phyloP scores from a whole-genome alignment of 495 filamentous ascomycete species.

The Chlorociboria aeruginascens region DNA sequence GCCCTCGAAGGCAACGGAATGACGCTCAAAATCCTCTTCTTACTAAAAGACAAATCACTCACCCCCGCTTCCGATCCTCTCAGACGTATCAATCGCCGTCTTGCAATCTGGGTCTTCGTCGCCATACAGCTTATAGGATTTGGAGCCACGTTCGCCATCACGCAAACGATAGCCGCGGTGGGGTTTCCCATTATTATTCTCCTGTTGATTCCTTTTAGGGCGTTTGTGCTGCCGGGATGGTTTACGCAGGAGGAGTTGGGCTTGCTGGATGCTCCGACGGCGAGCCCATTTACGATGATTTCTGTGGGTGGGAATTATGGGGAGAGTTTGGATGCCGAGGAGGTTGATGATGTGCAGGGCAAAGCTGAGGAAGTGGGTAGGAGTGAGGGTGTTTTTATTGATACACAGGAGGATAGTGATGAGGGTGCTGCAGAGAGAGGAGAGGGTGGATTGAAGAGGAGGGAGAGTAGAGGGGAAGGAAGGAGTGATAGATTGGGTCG shows the following conservation, averaged over 20 bases:
- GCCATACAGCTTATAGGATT: conserved; percentile 68
- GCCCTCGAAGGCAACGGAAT: conserved; percentile 76
- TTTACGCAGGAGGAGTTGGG: conserved; percentile 58
- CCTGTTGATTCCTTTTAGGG: conserved; percentile 63
- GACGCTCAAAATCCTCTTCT: conserved; percentile 67
- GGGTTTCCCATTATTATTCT: conserved; percentile 87
- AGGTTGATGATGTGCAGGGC: not conserved
- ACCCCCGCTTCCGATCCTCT: conserved; percentile 58
- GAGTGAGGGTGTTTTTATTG: conserved; percentile 5
- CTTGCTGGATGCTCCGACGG: conserved; percentile 66
- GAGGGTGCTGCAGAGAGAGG: conserved; percentile 25
- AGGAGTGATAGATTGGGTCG: conserved; percentile 7
- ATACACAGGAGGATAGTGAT: conserved; percentile 17
- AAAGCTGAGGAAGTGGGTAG: not conserved
- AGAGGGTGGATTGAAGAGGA: conserved; percentile 15
- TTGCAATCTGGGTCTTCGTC: conserved; percentile 66
- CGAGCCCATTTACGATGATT: conserved; percentile 78
- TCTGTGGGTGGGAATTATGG: conserved; percentile 64
- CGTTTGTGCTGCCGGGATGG: conserved; percentile 57
- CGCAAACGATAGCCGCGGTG: conserved; percentile 88
- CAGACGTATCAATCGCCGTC: conserved; percentile 41
- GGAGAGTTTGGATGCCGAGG: conserved; percentile 19
- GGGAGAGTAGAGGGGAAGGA: conserved; percentile 9
- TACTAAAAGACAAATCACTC: conserved; percentile 53
- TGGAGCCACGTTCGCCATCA: conserved; percentile 83